A percentile compares a stretch with the other conserved stretches of the same genome.
Evolutionary conservation across 2,329 filamentous ascomycete species (phyloP).

Genomic region (Fusarium hainanense): DNA sequence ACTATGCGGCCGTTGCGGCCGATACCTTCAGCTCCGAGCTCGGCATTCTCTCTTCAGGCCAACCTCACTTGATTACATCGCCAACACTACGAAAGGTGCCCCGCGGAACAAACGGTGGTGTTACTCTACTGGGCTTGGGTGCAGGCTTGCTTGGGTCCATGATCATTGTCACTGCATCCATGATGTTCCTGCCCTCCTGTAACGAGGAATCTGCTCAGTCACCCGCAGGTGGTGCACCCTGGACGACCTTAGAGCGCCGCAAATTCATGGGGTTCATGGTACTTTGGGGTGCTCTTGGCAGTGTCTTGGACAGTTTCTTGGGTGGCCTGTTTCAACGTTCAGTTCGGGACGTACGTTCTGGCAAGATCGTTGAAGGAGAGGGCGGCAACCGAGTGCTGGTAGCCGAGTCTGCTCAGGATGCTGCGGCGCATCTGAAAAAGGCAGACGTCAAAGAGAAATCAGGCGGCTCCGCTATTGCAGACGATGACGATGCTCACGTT

Average conservation of each 20-base stretch:
- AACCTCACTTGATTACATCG: constrained; percentile 88
- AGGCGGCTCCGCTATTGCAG: constrained; percentile 48
- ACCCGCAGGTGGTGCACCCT: constrained; percentile 59
- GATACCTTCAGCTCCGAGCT: constrained; percentile 97
- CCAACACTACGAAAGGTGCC: constrained; percentile 81
- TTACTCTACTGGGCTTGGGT: constrained; percentile 78
- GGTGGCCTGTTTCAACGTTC: constrained; percentile 88
- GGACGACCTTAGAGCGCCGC: constrained; percentile 60
- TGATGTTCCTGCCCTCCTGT: constrained; percentile 77
- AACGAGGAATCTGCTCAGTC: constrained; percentile 51
- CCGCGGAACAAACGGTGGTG: constrained; percentile 91
- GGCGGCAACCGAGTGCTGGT: constrained; percentile 73
- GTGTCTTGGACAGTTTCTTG: constrained; percentile 86
- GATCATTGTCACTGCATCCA: constrained; percentile 73
- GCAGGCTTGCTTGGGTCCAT: constrained; percentile 81
- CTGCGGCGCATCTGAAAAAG: constrained; percentile 47
- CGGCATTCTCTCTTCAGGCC: constrained; percentile 82
- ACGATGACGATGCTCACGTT: constrained; percentile 52
- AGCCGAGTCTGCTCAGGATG: constrained; percentile 47
- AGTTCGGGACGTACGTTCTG: constrained; percentile 83
- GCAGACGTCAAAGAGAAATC: constrained; percentile 55
- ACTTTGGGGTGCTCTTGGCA: constrained; percentile 80
- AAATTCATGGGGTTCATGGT: constrained; percentile 69
- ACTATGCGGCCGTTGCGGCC: constrained; percentile 91
- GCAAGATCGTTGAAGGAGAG: constrained; percentile 89